Evolutionary conservation across 2,329 filamentous ascomycete species (phyloP).

Genomic region (Fusarium ramigenum): DNA sequence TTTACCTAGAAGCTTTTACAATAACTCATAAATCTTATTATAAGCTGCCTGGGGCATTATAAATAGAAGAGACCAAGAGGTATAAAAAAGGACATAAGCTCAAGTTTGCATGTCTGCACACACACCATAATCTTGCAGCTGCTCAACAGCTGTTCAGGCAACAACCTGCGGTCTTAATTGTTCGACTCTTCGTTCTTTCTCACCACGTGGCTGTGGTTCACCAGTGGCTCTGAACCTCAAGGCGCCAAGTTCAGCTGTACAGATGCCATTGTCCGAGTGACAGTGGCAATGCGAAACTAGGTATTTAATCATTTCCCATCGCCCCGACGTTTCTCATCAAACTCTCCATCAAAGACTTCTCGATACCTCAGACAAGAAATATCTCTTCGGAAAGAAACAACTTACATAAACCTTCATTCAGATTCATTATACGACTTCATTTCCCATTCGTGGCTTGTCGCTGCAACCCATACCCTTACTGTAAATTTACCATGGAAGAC

Average conservation of each 20-base stretch:
- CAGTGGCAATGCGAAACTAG: neutral
- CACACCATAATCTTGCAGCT: too few species aligned
- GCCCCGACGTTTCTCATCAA: neutral
- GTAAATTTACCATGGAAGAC: neutral
- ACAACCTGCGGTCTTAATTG: too few species aligned
- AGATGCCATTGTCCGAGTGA: neutral
- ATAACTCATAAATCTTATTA: too few species aligned
- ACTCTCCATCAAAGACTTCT: neutral
- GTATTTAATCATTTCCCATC: neutral
- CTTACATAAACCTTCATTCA: neutral
- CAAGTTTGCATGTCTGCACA: too few species aligned
- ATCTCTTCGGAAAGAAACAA: neutral
- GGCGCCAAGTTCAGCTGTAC: neutral
- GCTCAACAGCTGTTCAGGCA: neutral
- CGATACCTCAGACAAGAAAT: neutral
- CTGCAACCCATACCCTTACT: too few species aligned
- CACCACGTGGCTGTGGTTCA: neutral
- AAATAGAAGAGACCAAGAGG: too few species aligned
- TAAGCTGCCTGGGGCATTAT: too few species aligned
- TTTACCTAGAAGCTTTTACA: too few species aligned
- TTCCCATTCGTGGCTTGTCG: too few species aligned
- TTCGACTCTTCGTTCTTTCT: neutral
- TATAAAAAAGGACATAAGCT: too few species aligned
- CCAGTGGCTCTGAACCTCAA: neutral
- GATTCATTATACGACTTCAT: neutral